These are phyloP conservation scores for Lactarius indigo DNA, from an alignment of 768 basidiomycete species.

Conservation along the genomic window DNA sequence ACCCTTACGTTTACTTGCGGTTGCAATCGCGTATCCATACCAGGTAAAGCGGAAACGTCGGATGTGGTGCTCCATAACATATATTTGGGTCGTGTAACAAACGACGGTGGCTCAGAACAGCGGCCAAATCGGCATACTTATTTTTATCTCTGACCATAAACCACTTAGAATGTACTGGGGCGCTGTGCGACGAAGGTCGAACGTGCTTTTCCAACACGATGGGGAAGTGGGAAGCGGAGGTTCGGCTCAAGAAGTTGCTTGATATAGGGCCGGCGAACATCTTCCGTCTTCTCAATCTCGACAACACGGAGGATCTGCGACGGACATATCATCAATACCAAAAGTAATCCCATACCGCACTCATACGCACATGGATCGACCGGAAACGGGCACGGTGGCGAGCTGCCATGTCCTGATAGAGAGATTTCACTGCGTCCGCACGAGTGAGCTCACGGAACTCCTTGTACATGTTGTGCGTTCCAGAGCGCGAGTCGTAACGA, in stretches of 20 bases:
- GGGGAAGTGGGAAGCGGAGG: conserved; percentile 97
- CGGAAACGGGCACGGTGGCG: conserved; percentile 99
- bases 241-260: conserved; percentile 87
- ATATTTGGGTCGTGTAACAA: conserved; percentile 1
- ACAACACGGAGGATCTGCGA: conserved; percentile 94
- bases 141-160: conserved; percentile 5
- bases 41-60: not conserved
- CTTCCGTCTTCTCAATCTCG: conserved; percentile 88
- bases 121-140: not conserved
- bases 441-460: conserved; percentile 95
- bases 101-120: not conserved
- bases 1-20: not conserved
- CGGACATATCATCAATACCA: conserved; percentile 1
- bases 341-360: not conserved
- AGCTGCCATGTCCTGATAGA: conserved; percentile 99
- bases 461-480: conserved; percentile 99
- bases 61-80: conserved; percentile 1
- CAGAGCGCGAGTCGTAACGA: conserved; percentile 98
- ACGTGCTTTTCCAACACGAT: conserved; percentile 74
- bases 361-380: conserved; percentile 80
- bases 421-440: conserved; percentile 90
- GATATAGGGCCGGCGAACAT: conserved; percentile 96
- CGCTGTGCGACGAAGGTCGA: conserved; percentile 79
- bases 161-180: conserved; percentile 62
- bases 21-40: not conserved